These are phyloP conservation scores for Saksenaea vasiformis DNA, from an alignment of 371 early-diverging fungal species.

Conservation along the genomic window DNA sequence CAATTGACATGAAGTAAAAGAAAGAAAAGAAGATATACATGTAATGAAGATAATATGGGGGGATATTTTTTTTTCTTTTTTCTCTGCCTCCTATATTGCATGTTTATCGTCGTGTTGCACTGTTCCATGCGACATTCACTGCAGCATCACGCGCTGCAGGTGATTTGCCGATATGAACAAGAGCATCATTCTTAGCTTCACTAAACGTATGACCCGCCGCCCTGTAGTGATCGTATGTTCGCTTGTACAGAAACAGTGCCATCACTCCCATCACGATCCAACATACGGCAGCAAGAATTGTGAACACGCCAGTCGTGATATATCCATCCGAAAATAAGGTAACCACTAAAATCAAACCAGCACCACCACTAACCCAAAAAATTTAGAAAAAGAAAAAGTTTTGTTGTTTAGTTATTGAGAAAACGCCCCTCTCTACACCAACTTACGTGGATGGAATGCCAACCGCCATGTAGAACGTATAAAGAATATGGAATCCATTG, in stretches of 20 bases:
- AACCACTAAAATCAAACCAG: constrained; percentile 80
- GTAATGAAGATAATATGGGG: background rate
- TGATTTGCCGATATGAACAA: constrained; percentile 51
- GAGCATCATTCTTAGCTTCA: constrained; percentile 81
- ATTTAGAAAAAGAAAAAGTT: no score
- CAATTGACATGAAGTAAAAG: background rate
- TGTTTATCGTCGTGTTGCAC: constrained; percentile 34
- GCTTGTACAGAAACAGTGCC: constrained; percentile 62
- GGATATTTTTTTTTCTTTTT: no score
- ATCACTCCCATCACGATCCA: constrained; percentile 66
- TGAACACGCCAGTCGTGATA: constrained; percentile 68
- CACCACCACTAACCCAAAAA: constrained; percentile 67
- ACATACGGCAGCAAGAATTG: constrained; percentile 67
- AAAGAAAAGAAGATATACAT: background rate
- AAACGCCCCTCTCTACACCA: background rate
- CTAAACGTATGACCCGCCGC: constrained; percentile 82
- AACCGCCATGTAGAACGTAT: constrained; percentile 81
- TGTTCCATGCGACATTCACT: constrained; percentile 54
- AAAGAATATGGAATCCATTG: constrained; percentile 83
- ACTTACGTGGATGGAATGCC: constrained; percentile 79
- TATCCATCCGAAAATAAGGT: constrained; percentile 70
- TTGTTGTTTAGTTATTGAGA: constrained; percentile 1
- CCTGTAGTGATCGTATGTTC: constrained; percentile 74
- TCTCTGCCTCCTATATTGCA: background rate
- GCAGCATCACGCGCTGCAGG: constrained; percentile 52